Evolutionary conservation across 225 moss, liverwort and hornwort genomes (phyloP).

Genomic region (Antitrichia curtipendula): DNA sequence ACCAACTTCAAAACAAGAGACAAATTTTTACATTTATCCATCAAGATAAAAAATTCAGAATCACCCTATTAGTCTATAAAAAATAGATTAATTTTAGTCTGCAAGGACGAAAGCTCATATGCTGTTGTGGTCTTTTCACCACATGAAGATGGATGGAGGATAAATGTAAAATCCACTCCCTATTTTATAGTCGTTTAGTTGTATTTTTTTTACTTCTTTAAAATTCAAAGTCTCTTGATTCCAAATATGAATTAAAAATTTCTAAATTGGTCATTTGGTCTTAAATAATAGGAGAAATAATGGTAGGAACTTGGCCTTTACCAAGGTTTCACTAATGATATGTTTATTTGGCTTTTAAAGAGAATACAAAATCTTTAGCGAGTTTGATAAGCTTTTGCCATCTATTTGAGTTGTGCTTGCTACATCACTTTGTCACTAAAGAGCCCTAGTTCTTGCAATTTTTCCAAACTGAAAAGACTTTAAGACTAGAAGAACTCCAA

Average conservation of each 20-base stretch:
- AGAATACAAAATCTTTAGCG: too few species aligned
- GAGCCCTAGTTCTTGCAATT: accelerated
- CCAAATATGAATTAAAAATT: too few species aligned
- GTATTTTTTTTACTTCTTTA: not conserved
- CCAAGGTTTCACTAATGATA: accelerated
- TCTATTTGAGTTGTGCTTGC: not conserved
- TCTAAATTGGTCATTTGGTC: accelerated
- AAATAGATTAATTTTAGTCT: not conserved
- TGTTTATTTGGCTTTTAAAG: accelerated
- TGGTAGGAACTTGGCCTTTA: accelerated
- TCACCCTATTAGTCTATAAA: too few species aligned
- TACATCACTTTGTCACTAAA: accelerated
- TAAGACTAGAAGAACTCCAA: not conserved
- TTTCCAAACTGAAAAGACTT: not conserved
- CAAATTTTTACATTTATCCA: not conserved
- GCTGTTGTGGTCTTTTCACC: accelerated
- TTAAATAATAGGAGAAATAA: not conserved
- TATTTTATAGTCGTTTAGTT: not conserved
- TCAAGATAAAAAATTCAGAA: accelerated
- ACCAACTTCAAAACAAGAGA: not conserved
- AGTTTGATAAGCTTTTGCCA: not conserved
- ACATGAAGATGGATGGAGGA: too few species aligned
- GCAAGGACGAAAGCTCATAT: accelerated
- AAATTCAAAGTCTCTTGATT: accelerated
- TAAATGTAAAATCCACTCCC: too few species aligned